A percentile compares a stretch with the other conserved stretches of the same genome.
Evolutionary conservation across 192 early-diverging fungal species (phyloP).

Genomic region (Allomyces macrogynus): DNA sequence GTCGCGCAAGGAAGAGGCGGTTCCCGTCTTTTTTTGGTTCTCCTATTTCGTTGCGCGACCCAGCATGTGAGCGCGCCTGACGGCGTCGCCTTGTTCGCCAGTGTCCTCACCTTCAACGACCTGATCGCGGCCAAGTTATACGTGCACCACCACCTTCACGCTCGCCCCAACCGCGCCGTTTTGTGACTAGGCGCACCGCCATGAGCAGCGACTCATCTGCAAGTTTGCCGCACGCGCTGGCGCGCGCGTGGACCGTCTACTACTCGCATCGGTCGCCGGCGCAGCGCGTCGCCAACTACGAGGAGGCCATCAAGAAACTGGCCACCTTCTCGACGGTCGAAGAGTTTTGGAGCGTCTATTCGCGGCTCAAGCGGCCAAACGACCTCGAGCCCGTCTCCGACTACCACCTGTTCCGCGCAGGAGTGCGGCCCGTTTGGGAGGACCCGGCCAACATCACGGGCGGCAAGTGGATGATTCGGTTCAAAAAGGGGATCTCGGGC

Average conservation of each 20-base stretch:
- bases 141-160: too few species aligned
- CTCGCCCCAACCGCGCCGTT: too few species aligned
- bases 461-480: slow-evolving; percentile 86
- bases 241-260: slow-evolving; percentile 76
- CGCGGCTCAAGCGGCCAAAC: slow-evolving; percentile 57
- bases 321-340: slow-evolving; percentile 65
- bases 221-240: slow-evolving; percentile 32
- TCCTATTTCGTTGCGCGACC: too few species aligned
- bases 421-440: slow-evolving; percentile 90
- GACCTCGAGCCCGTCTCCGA: slow-evolving; percentile 71
- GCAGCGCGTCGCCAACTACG: slow-evolving; percentile 72
- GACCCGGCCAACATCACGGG: slow-evolving; percentile 64
- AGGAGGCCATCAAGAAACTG: slow-evolving; percentile 64
- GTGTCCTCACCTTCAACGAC: too few species aligned
- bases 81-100: too few species aligned
- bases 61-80: too few species aligned
- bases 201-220: too few species aligned
- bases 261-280: slow-evolving; percentile 81
- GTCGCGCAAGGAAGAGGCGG: too few species aligned
- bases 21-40: too few species aligned
- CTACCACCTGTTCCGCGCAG: slow-evolving; percentile 81
- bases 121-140: too few species aligned
- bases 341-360: slow-evolving; percentile 59
- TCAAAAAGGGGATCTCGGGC: slow-evolving; percentile 79
- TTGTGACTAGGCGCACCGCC: too few species aligned